Evolutionary conservation across 108 stramenopile species (phyloP).

Genomic region (Stephanodiscus minutulus): DNA sequence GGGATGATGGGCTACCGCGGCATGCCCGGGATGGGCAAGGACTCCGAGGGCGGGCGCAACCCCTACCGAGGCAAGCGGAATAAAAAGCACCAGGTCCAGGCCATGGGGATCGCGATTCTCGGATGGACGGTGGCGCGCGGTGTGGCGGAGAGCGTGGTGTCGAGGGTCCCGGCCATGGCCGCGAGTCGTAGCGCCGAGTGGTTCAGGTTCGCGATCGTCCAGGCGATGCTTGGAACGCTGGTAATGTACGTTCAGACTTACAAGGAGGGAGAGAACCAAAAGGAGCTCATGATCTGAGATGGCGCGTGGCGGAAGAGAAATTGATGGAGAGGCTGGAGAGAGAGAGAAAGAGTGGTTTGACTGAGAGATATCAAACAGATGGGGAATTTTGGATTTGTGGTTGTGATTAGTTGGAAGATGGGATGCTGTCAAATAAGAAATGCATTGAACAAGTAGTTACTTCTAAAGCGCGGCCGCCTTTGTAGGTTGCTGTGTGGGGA

Average conservation of each 20-base stretch:
- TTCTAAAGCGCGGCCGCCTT: too few relatives aligned
- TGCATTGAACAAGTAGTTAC: too few relatives aligned
- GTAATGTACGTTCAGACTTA: constrained; percentile 49
- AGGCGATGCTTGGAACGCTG: constrained; percentile 36
- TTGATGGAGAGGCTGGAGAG: not conserved
- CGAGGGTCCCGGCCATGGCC: constrained; percentile 44
- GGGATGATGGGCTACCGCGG: constrained; percentile 82
- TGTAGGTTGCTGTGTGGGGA: too few relatives aligned
- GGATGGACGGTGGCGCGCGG: constrained; percentile 37
- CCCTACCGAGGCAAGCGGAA: constrained; percentile 51
- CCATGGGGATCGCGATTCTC: constrained; percentile 43
- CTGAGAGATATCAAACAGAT: not conserved
- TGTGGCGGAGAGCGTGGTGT: constrained; percentile 37
- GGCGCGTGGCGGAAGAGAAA: not conserved
- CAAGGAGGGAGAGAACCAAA: constrained; percentile 45
- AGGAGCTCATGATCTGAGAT: constrained; percentile 40
- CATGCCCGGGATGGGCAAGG: constrained; percentile 61
- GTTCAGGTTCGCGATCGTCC: constrained; percentile 54
- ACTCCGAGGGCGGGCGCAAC: constrained; percentile 45
- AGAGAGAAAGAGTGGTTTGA: not conserved
- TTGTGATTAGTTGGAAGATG: too few relatives aligned
- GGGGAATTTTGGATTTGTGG: too few relatives aligned
- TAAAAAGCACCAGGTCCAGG: constrained; percentile 53
- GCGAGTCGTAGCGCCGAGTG: constrained; percentile 42
- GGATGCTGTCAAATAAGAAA: too few relatives aligned